phyloP scores from a whole-genome alignment of 1,284 basidiomycete species.

The Irpex sp. region DNA sequence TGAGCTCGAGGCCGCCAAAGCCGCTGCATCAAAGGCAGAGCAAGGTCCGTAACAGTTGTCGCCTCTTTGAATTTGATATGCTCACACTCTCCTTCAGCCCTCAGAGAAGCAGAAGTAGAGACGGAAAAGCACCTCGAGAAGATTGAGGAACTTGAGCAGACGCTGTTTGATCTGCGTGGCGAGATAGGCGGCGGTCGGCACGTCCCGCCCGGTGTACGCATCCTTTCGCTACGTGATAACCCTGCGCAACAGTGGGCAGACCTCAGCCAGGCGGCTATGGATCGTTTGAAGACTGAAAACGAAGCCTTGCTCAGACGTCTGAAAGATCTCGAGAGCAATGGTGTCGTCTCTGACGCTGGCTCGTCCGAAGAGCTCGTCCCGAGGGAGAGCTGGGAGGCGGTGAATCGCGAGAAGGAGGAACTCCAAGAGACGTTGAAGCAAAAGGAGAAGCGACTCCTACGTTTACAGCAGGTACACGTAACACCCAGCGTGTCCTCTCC shows the following conservation, averaged over 20 bases:
- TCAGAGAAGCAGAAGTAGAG: constrained; percentile 36
- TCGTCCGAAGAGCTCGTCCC: constrained; percentile 49
- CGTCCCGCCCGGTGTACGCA: constrained; percentile 66
- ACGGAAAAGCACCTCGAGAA: constrained; percentile 40
- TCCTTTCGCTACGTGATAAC: constrained; percentile 70
- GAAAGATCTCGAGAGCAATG: constrained; percentile 48
- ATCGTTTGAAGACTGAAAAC: constrained; percentile 74
- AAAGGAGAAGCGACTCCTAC: constrained; percentile 72
- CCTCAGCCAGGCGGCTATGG: constrained; percentile 62
- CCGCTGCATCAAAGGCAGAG: constrained; percentile 35
- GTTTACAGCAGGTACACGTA: constrained; percentile 62
- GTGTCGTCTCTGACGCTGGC: constrained; percentile 16
- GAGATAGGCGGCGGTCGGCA: constrained; percentile 78
- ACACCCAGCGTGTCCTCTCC: neutral
- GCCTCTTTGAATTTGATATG: neutral
- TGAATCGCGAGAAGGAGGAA: constrained; percentile 57
- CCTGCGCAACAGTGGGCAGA: constrained; percentile 75
- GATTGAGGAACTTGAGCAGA: constrained; percentile 65
- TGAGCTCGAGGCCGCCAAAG: constrained; percentile 39
- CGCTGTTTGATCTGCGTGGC: constrained; percentile 69
- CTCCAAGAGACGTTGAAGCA: constrained; percentile 59
- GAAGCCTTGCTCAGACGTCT: constrained; percentile 59
- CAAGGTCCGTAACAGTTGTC: constrained; percentile 35
- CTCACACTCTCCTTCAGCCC: constrained; percentile 31
- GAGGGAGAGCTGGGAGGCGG: constrained; percentile 65